Evolutionary conservation across 1,284 basidiomycete genomes (phyloP).

Genomic region (Cryptococcus amylolentus): DNA sequence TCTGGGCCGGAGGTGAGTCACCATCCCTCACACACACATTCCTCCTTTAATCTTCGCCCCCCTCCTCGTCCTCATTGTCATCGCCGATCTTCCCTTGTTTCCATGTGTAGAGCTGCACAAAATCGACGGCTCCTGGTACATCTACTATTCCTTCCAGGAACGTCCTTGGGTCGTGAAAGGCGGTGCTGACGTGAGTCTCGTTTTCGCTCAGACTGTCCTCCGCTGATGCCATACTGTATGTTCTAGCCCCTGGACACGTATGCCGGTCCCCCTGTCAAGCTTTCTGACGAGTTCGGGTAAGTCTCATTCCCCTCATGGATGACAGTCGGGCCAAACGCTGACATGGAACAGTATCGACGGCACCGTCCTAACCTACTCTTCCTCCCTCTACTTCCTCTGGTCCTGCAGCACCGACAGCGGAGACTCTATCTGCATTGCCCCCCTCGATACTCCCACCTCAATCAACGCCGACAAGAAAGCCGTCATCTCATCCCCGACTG

Average conservation of each 20-base stretch:
- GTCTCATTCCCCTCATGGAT: too few relatives aligned
- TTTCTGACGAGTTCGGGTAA: constrained; percentile 5
- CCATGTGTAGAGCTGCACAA: constrained; percentile 18
- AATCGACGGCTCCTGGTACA: constrained; percentile 20
- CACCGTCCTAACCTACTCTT: constrained; percentile 9
- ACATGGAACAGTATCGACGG: constrained; percentile 13
- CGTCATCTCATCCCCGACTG: constrained; percentile 13
- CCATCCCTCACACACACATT: too few relatives aligned
- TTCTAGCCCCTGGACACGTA: constrained; percentile 4
- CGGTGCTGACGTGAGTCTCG: not conserved
- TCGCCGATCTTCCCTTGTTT: too few relatives aligned
- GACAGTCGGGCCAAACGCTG: too few relatives aligned
- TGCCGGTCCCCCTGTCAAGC: constrained; percentile 6
- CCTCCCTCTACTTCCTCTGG: constrained; percentile 16
- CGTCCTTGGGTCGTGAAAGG: constrained; percentile 13
- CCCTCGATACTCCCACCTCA: constrained; percentile 14
- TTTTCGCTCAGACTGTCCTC: too few relatives aligned
- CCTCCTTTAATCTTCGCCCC: too few relatives aligned
- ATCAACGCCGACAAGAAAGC: constrained; percentile 10
- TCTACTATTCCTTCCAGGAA: constrained; percentile 14
- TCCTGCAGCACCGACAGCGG: constrained; percentile 13
- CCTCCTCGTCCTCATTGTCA: too few relatives aligned
- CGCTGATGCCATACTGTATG: too few relatives aligned
- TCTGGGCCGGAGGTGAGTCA: constrained; percentile 20
- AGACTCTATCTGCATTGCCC: constrained; percentile 11